These are phyloP conservation scores for Barbarea vulgaris DNA, from an alignment of 345 rosid genomes.

Conservation along the genomic window DNA sequence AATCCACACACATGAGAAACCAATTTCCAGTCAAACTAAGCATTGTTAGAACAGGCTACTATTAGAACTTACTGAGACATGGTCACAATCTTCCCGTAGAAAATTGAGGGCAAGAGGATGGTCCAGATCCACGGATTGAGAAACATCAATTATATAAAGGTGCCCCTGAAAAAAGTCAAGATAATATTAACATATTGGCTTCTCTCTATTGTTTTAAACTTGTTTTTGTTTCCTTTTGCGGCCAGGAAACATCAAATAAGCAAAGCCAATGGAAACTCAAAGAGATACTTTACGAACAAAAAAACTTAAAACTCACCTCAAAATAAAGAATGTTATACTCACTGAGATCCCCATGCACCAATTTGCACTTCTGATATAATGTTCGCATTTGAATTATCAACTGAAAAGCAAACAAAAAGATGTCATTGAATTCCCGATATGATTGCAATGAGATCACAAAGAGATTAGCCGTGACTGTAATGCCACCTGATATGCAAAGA, in stretches of 20 bases:
- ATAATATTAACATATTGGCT: neutral
- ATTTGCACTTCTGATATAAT: constrained; percentile 88
- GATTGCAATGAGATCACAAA: neutral
- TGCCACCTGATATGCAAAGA: neutral
- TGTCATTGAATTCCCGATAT: neutral
- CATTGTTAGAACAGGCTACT: neutral
- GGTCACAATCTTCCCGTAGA: constrained; percentile 91
- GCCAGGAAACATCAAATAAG: neutral
- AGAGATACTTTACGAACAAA: constrained; percentile 10
- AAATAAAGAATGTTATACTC: constrained; percentile 91
- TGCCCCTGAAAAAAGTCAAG: constrained; percentile 65
- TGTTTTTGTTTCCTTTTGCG: neutral
- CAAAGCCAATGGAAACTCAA: neutral
- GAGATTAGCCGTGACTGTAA: neutral
- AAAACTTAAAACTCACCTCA: constrained; percentile 58
- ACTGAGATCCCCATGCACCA: constrained; percentile 98
- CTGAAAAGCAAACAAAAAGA: constrained; percentile 45
- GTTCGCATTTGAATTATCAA: constrained; percentile 78
- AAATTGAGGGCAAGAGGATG: constrained; percentile 94
- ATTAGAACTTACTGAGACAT: constrained; percentile 74
- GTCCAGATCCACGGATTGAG: constrained; percentile 95
- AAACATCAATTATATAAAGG: constrained; percentile 88
- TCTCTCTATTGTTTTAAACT: neutral
- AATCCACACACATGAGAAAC: constrained; percentile 7
- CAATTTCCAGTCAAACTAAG: neutral